Conservation (phyloP, 2,329 filamentous ascomycete genomes). For the Aspergillus terreus region DNA sequence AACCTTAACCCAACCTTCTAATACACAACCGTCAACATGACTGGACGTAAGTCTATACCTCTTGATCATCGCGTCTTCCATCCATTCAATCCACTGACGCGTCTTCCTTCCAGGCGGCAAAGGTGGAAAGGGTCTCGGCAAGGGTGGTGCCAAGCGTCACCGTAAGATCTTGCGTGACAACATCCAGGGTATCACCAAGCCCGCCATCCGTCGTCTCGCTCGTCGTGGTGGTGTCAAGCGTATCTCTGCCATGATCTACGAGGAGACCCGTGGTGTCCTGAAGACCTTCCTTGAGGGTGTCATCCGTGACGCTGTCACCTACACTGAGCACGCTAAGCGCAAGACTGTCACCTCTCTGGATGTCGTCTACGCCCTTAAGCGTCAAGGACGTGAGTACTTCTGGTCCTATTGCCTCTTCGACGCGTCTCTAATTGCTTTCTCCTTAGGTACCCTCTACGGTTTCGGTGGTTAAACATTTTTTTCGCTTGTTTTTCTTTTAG, state of each 20-base stretch:
- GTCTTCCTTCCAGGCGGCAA: constrained; percentile 67
- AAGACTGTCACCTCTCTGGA: constrained; percentile 55
- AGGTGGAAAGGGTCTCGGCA: constrained; percentile 96
- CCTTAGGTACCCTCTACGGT: constrained; percentile 70
- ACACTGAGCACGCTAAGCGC: constrained; percentile 80
- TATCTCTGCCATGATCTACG: constrained; percentile 95
- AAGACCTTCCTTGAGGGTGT: constrained; percentile 82
- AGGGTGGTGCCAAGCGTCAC: constrained; percentile 98
- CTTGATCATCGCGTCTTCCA: background rate
- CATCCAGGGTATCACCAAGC: constrained; percentile 99
- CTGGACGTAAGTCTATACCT: constrained; percentile 52
- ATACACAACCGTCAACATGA: constrained; percentile 49
- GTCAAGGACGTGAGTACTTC: constrained; percentile 52
- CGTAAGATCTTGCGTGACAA: constrained; percentile 99
- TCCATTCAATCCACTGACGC: constrained; percentile 43
- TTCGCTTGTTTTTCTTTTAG: constrained; percentile 26
- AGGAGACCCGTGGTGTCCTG: constrained; percentile 76
- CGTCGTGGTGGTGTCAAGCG: constrained; percentile 99
- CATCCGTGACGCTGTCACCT: constrained; percentile 75
- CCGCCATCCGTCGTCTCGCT: constrained; percentile 95
- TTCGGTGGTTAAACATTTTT: constrained; percentile 71
- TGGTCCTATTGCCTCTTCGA: constrained; percentile 2
- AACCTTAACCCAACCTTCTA: constrained; percentile 25
- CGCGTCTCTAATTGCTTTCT: constrained; percentile 16
- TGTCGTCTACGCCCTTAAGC: constrained; percentile 62